Evolutionary conservation across 2,329 filamentous ascomycete genomes (phyloP), one percentile per base, ranked within the genome.

Genomic region (Aureobasidium melanogenum): DNA sequence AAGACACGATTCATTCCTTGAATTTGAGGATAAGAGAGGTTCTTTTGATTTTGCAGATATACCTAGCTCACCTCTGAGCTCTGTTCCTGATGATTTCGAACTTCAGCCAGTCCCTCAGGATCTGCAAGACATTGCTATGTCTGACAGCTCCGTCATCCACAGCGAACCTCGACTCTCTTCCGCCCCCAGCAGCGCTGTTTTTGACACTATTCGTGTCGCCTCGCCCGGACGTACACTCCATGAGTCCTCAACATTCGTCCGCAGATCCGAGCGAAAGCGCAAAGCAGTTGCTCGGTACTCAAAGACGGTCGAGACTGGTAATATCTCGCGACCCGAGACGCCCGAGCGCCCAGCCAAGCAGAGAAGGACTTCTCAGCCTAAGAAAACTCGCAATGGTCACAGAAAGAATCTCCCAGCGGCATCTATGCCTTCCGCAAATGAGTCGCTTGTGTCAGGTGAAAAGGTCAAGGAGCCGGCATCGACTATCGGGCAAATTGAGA

Each of bases 31-130:
- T 9, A 48, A 59, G 32, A 14, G 19, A 12, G n/a, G 1, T 24
- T 48, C 19, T 30, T 2, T 30, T 15, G 19, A 41, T 14, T 34
- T 14, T 9, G 36, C n/a, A 19, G 56, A 34, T 22, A 14, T 30
- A 22, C 46, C 57, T 8, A 60, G 57, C 39, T 60, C 57, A 5
- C 57, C 57, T 17, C 22, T 60, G 30, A 60, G 57, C 26, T 60
- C 57, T 34, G 36, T 60, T 26, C 57, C 57, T n/a, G 32, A 3
- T n/a, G 57, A 60, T 19, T 28, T 60, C 17, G 57, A 60, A 8
- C 15, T 3, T 19, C 41, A 57, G 19, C 22, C 10, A 14, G 22
- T 44, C 19, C 28, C 39, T 34, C n/a, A 34, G 14, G 17, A 56
- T 43, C 10, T 39, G 14, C n/a, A 32, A 36, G 5, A 26, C n/a